phyloP scores from a whole-genome alignment of 2,329 filamentous ascomycete genomes.

The Fusarium torulosum region DNA sequence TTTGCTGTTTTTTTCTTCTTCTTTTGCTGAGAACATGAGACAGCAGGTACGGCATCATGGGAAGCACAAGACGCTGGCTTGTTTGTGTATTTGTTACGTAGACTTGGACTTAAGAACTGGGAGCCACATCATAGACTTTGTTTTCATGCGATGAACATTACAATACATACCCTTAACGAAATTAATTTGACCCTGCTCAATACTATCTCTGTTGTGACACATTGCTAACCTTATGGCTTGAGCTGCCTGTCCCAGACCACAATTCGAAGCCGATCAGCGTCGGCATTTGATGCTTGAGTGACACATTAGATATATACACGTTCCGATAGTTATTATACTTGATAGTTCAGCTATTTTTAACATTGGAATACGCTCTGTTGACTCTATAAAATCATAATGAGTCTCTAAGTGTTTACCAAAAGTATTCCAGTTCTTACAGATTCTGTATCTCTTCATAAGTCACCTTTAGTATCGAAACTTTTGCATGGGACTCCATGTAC shows the following conservation, averaged over 20 bases:
- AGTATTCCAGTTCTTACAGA: no score
- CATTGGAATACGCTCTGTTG: no score
- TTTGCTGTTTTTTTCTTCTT: constrained; percentile 32
- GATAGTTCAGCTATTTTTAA: no score
- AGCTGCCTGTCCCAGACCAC: background rate
- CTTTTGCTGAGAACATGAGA: constrained; percentile 29
- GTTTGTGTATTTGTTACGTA: constrained; percentile 49
- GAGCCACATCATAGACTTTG: constrained; percentile 46
- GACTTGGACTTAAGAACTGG: constrained; percentile 41
- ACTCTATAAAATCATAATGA: no score
- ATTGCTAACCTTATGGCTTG: background rate
- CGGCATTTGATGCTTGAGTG: constrained; percentile 18
- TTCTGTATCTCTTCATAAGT: no score
- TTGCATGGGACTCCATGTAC: background rate
- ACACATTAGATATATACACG: background rate
- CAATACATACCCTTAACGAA: constrained; percentile 7
- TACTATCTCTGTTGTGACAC: background rate
- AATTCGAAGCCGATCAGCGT: constrained; percentile 8
- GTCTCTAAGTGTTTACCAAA: no score
- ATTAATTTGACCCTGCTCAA: background rate
- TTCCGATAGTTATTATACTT: no score
- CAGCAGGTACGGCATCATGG: constrained; percentile 45
- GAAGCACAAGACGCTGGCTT: constrained; percentile 47
- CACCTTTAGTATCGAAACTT: background rate
- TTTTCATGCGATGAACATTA: constrained; percentile 32